Conservation (phyloP, 2,329 filamentous ascomycete species). For the Bipolaris cookei region DNA sequence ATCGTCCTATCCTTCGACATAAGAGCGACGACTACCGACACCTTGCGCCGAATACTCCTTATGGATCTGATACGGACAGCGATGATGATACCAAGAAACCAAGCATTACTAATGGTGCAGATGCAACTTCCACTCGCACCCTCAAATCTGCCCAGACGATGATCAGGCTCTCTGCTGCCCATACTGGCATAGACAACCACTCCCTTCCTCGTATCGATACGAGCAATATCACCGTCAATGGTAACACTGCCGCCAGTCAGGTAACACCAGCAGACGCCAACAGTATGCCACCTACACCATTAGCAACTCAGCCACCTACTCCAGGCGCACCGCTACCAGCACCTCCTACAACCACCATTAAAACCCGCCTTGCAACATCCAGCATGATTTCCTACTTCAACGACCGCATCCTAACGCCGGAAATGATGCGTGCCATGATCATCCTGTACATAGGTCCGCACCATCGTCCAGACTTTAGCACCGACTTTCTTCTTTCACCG, state of each 20-base stretch:
- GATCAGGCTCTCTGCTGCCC: conserved; percentile 49
- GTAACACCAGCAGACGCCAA: conserved; percentile 19
- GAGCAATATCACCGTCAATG: conserved; percentile 25
- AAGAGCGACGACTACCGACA: conserved; percentile 91
- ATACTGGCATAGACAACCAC: conserved; percentile 42
- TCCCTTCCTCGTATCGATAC: conserved; percentile 29
- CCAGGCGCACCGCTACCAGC: conserved; percentile 35
- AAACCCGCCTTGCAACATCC: conserved; percentile 88
- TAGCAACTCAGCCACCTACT: conserved; percentile 22
- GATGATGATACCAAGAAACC: conserved; percentile 37
- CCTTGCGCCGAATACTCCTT: conserved; percentile 79
- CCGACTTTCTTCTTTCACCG: conserved; percentile 88
- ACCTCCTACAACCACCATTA: conserved; percentile 61
- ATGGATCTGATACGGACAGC: conserved; percentile 74
- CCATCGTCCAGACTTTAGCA: conserved; percentile 88
- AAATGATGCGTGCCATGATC: conserved; percentile 99
- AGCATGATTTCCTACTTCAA: conserved; percentile 99
- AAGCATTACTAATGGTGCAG: conserved; percentile 15
- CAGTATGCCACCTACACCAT: conserved; percentile 28
- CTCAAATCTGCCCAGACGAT: conserved; percentile 45
- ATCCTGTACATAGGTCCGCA: conserved; percentile 96
- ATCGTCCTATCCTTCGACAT: conserved; percentile 75
- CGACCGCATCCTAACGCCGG: conserved; percentile 89
- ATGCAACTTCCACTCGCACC: conserved; percentile 31
- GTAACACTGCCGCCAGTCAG: conserved; percentile 25